Evolutionary conservation across 2,329 filamentous ascomycete species (phyloP).

Genomic region (Drechslerella stenobrocha): DNA sequence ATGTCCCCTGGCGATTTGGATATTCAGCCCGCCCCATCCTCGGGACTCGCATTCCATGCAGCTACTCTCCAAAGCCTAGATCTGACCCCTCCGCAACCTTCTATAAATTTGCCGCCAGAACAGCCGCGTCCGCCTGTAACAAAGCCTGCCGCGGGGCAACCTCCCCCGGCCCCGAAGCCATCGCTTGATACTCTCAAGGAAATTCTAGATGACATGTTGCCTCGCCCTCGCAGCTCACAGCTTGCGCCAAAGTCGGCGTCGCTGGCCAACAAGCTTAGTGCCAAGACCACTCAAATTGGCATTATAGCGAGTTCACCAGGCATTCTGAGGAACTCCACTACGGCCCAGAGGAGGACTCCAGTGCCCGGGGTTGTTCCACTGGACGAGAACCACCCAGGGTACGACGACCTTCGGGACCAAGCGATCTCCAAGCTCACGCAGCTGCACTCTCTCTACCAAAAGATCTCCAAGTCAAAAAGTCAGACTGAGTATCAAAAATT

Average conservation of each 20-base stretch:
- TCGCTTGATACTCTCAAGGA: constrained; percentile 33
- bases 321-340: not conserved
- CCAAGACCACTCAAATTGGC: constrained; percentile 8
- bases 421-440: constrained; percentile 40
- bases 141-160: constrained; percentile 8
- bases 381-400: constrained; percentile 45
- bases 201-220: constrained; percentile 19
- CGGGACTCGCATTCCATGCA: constrained; percentile 2
- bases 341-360: constrained; percentile 11
- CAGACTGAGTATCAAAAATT: constrained; percentile 33
- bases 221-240: constrained; percentile 14
- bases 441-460: constrained; percentile 36
- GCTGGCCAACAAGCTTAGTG: constrained; percentile 6
- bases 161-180: constrained; percentile 20
- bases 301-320: not conserved
- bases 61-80: not conserved
- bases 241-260: constrained; percentile 8
- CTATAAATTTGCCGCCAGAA: not conserved
- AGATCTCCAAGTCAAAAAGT: constrained; percentile 13
- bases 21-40: not conserved
- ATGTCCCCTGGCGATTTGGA: constrained; percentile 6
- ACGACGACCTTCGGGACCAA: constrained; percentile 43
- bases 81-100: not conserved
- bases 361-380: constrained; percentile 29
- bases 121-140: constrained; percentile 2